phyloP scores from a whole-genome alignment of 2,329 filamentous ascomycete genomes.

The Chaetomiaceae sp. region DNA sequence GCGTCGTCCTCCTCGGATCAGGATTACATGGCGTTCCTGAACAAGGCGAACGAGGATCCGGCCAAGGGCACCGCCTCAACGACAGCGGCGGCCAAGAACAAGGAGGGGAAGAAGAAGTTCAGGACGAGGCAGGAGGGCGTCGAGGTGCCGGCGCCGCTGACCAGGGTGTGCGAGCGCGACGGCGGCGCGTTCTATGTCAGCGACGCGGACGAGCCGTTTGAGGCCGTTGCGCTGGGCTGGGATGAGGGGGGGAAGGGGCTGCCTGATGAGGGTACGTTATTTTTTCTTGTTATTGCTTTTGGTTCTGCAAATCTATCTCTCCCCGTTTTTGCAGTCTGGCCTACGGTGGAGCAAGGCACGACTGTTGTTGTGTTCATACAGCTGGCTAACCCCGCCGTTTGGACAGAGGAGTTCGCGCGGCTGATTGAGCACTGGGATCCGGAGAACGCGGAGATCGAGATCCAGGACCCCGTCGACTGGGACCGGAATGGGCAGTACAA shows the following conservation, averaged over 20 bases:
- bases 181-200: conserved; percentile 64
- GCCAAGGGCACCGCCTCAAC: conserved; percentile 47
- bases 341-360: no score
- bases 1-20: conserved; percentile 74
- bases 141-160: conserved; percentile 55
- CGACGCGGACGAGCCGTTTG: conserved; percentile 82
- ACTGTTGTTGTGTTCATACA: background rate
- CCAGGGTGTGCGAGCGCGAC: conserved; percentile 45
- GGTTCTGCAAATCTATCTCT: conserved; percentile 12
- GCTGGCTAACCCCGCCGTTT: background rate
- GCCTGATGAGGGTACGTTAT: conserved; percentile 54
- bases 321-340: no score
- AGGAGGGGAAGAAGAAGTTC: conserved; percentile 31
- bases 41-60: conserved; percentile 79
- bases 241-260: conserved; percentile 44
- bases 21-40: conserved; percentile 76
- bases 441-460: conserved; percentile 53
- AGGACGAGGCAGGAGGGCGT: conserved; percentile 49
- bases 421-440: conserved; percentile 56
- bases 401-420: conserved; percentile 60
- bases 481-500: conserved; percentile 66
- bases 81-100: conserved; percentile 13
- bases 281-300: background rate
- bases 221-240: conserved; percentile 64
- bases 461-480: conserved; percentile 64